Base-by-base conservation (phyloP, 225 moss, liverwort and hornwort species). In the Bryum argenteum region DNA sequence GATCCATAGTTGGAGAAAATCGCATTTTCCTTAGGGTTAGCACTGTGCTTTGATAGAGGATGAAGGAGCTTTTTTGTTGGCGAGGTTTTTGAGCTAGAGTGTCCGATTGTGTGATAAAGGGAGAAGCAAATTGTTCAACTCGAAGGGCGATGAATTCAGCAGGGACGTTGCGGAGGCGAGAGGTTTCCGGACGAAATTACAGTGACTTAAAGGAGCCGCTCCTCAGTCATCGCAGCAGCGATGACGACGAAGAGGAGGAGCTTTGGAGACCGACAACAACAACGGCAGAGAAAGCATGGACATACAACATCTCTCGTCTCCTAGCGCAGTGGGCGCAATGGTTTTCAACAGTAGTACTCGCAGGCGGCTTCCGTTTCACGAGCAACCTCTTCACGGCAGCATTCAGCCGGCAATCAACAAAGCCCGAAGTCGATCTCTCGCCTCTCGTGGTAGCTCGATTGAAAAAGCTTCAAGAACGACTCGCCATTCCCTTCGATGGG, bases 261-360 rank as follows among this genome's bases (percentile, higher is more conserved):
- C 33, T 33, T 33, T 59, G 81, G 81, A 82, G 75, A 82, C 73
- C 14, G 83, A 80, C 37, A 69, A 75, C 75, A 60, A 60, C 87
- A 81, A 77, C 87, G 85, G 80, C 62, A 72, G 81, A 92, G 63
- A 80, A 89, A 77, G 94, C 77, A 18, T 97, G 97, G 97, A 81
- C 91, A 48, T 84, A 82, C 28, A 94, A 90, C 77, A 81, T 97
- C 45, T 88, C 97, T 9, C 85, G 90, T n/a, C 83, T 97, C 65
- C 70, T 97, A 22, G 90, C 73, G 19, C 89, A 94, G 76, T 97
- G 97, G 97, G 89, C 97, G 66, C 97, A 94, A 76, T 97, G 91
- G 91, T 97, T 97, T 75, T 85, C 85, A 6, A 70, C 76, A n/a
- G 85, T 79, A 61, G 79, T 85, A 43, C 62, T 85, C 14, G 78